A percentile compares a stretch with the other conserved stretches of the same genome.
Evolutionary conservation across 2,329 filamentous ascomycete genomes (phyloP).

Genomic region (Exserohilum rostratum): DNA sequence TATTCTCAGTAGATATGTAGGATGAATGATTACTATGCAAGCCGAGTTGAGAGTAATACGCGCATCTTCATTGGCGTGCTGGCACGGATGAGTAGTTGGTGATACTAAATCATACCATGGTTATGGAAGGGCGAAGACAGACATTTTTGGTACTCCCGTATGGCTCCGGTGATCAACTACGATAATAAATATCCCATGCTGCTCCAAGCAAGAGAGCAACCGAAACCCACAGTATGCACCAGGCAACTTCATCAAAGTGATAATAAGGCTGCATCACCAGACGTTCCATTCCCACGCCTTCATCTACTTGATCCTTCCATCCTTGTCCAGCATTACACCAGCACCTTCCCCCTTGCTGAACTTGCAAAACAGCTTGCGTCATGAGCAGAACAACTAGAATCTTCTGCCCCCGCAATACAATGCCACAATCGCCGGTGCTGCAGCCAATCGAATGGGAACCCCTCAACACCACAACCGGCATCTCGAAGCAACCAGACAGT

Average conservation of each 20-base stretch:
- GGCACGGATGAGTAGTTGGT: no score
- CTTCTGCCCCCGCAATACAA: conserved; percentile 4
- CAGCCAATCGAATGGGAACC: background rate
- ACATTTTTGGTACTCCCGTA: no score
- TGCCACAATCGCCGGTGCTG: background rate
- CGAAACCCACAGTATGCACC: background rate
- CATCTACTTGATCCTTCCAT: background rate
- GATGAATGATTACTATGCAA: no score
- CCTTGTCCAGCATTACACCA: no score
- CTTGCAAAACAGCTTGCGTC: background rate
- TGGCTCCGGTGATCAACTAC: no score
- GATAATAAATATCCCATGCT: no score
- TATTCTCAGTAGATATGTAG: no score
- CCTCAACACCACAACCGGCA: background rate
- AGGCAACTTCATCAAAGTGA: background rate
- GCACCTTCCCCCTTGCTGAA: background rate
- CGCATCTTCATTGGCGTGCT: no score
- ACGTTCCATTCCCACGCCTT: background rate
- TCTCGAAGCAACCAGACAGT: background rate
- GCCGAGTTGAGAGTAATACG: no score
- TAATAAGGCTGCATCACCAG: background rate
- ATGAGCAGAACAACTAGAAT: conserved; percentile 6
- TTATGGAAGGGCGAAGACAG: no score
- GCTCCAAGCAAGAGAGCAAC: background rate
- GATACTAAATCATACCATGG: no score